Evolutionary conservation across 805 yeast genomes (phyloP).

Genomic region (Lipomyces japonicus): DNA sequence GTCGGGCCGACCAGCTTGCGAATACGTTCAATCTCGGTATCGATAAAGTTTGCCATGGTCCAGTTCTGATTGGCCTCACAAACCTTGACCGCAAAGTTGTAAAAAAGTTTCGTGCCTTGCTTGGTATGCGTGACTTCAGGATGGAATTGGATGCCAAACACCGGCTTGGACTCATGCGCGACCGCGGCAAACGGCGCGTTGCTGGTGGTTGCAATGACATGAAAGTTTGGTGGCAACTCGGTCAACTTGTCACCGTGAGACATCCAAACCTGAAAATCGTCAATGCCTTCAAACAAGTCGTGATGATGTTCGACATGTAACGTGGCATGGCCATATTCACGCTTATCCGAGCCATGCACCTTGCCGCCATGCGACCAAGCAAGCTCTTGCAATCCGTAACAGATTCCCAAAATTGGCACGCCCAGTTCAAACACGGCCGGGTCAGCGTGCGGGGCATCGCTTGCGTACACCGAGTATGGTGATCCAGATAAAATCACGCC

Average conservation of each 20-base stretch:
- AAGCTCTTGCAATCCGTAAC: conserved; percentile 98
- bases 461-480: conserved; percentile 95
- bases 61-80: conserved; percentile 87
- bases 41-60: conserved; percentile 98
- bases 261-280: conserved; percentile 98
- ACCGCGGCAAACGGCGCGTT: conserved; percentile 97
- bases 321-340: conserved; percentile 97
- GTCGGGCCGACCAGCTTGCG: conserved; percentile 90
- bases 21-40: conserved; percentile 92
- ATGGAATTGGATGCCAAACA: conserved; percentile 97
- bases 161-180: conserved; percentile 64
- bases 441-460: conserved; percentile 96
- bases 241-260: conserved; percentile 96
- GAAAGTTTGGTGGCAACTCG: conserved; percentile 84
- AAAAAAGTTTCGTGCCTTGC: conserved; percentile 80
- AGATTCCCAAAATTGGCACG: conserved; percentile 92
- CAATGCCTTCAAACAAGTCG: conserved; percentile 80
- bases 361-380: conserved; percentile 93
- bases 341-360: conserved; percentile 92
- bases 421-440: conserved; percentile 82
- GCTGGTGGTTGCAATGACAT: conserved; percentile 81
- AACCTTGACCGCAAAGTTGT: conserved; percentile 88
- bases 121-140: conserved; percentile 97
- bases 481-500: conserved; percentile 97
- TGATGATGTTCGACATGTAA: conserved; percentile 56